Evolutionary conservation across 768 basidiomycete species (phyloP), one percentile per base, ranked within the genome.

Genomic region (Auricularia cornea): DNA sequence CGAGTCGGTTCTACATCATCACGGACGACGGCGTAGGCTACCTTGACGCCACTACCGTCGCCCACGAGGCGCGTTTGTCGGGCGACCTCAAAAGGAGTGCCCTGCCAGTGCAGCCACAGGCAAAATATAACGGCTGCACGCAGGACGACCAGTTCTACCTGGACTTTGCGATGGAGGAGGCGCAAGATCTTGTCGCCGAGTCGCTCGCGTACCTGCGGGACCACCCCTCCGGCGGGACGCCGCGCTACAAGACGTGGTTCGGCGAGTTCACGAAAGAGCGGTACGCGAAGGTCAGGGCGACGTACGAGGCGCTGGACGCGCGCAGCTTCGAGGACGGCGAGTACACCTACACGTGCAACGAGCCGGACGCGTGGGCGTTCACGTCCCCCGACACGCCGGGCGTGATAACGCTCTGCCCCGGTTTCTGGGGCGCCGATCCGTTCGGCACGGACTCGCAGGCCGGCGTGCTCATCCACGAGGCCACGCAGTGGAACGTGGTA

Each of bases 211-310:
- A 78, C 68, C 69, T 77, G 56, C 66, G 66, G 33, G 64, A 71
- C n/a, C 70, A 77, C 67, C 75, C 75, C 31, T 66, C 76, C n/a
- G n/a, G n/a, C 6, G 62, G 73, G 6, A 75, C 79, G 0, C 60
- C 77, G 11, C 78, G 81, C 60, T 83, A 75, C 66, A 77, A 71
- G n/a, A 81, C 80, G 35, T 83, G 82, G 81, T 83, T 83, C 69
- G 82, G 82, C 38, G 67, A 78, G 32, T 80, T 77, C 71, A 75
- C 71, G 29, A 59, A 67, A 38, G 38, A 73, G 12, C 76, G 75
- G 56, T 75, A 79, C 68, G 67, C 54, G 62, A 80, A 75, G 16
- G 75, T 79, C 57, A 57, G 59, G 8, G 70, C 73, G 56, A 80
- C 81, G 68, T 82, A 69, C 74, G 61, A 64, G 14, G 70, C 70